Base-by-base conservation (phyloP, 192 early-diverging fungal species). In the Dispira simplex region DNA sequence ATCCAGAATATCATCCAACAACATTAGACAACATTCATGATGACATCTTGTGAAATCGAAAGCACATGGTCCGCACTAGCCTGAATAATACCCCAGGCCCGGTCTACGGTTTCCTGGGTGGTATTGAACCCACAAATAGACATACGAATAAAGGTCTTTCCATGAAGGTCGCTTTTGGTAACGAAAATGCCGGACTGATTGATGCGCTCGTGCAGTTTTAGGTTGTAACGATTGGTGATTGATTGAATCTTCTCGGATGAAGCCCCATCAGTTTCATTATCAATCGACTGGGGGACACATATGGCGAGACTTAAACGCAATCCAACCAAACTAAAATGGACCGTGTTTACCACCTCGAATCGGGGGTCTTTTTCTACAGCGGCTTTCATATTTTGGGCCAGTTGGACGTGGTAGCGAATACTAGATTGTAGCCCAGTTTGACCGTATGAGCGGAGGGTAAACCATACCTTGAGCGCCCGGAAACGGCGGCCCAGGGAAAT, bases 391-490 rank as follows among this genome's bases (percentile, higher is more conserved):
- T 64, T 69, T 44, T 72, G 67, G 14, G 76, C 68, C 12, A 74
- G 68, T 14, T 46, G 44, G 27, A 79, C 71, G 59, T 71, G 64
- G 23, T 64, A 26, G 48, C 75, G 77, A 32, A 82, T 82, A 56
- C 77, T 68, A 12, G 67, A 66, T 13, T 76, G 75, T 16, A 84
- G 68, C 0, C 81, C 83, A 9, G 70, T 65, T 3, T 70, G 68
- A 3, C 83, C 83, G 60, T 80, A 82, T 57, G 69, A 71, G 49
- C 83, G 76, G 70, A 85, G 66, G 16, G 82, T 77, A 72, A 81
- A 83, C 83, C 81, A 85, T 18, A 80, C 68, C 67, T 85, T 84
- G n/a, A 84, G 71, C 11, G 81, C 64, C 8, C 83, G 77, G 70
- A 84, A 84, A 16, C 83, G 68, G 20, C 78, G 71, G 0, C 83